Evolutionary conservation across 257 asterid genomes (phyloP), one percentile per base, ranked within the genome.

Genomic region (Petunia axillaris): DNA sequence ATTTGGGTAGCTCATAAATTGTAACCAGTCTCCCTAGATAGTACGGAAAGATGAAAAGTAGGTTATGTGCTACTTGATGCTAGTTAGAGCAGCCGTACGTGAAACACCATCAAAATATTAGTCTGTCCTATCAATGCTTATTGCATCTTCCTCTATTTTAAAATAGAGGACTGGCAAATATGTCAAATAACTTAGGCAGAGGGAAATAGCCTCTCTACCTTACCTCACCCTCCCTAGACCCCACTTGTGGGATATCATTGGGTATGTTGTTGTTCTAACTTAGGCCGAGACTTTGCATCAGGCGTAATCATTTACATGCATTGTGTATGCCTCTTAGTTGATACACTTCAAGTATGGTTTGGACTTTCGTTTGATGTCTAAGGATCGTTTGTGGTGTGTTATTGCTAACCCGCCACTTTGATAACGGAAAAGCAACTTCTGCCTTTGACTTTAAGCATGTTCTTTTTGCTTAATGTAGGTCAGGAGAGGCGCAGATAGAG

Each of bases 401-500:
- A 36, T 73, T 73, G 44, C 62, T 48, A 35, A 11, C 77, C 7
- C 36, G 62, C 35, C 62, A 50, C 62, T 73, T 5, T 0, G 41
- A 14, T 48, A 73, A 35, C 50, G 78, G 78, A 36, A 11, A 48
- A 6, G 48, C 7, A 37, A 8, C 78, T 50, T 35, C 35, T 8
- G 13, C 48, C 38, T 78, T 62, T 36, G 0, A 10, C 43, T 9
- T 8, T 46, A 43, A 25, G 35, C 43, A 25, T 63, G 16, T 52
- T 36, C 3, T 10, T 52, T 50, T 40, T 4, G 43, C 86, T 6
- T 76, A 80, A 83, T 84, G 86, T 93, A 96, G 99, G 93, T 95
- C 58, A 90, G 99, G 78, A 89, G 97, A 86, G 98, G 98, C 11
- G 94, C 97, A n/a, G 99, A 93, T 85, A 90, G 98, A 84, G 99